Evolutionary conservation across 768 basidiomycete species (phyloP).

Genomic region (Royoungia palumana): DNA sequence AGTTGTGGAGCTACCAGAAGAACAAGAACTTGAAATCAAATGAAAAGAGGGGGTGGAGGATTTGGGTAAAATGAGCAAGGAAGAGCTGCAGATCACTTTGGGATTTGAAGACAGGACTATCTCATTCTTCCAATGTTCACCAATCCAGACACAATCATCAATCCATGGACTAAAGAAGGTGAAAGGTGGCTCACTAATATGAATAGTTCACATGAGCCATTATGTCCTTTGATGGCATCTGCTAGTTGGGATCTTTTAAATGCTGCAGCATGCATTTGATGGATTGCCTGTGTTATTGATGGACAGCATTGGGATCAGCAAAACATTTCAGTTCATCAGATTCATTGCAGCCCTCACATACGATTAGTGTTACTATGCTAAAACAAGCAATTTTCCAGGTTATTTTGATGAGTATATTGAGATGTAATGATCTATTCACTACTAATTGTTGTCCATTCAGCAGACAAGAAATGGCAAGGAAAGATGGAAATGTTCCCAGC

Average conservation of each 20-base stretch:
- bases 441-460: too few relatives aligned
- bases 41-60: too few relatives aligned
- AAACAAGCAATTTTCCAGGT: background rate
- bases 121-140: slow-evolving; percentile 1
- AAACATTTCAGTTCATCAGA: slow-evolving; percentile 20
- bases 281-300: slow-evolving; percentile 13
- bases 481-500: background rate
- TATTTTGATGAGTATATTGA: too few relatives aligned
- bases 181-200: slow-evolving; percentile 4
- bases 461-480: background rate
- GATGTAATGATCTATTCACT: too few relatives aligned
- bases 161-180: slow-evolving; percentile 10
- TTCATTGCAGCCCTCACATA: slow-evolving; percentile 12
- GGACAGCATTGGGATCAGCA: slow-evolving; percentile 25
- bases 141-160: background rate
- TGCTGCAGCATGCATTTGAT: slow-evolving; percentile 7
- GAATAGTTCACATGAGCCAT: background rate
- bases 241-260: slow-evolving; percentile 16
- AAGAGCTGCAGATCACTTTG: too few relatives aligned
- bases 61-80: too few relatives aligned
- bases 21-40: too few relatives aligned
- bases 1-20: too few relatives aligned
- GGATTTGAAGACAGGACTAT: too few relatives aligned
- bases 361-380: background rate
- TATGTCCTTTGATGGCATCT: slow-evolving; percentile 21